These are phyloP conservation scores for Cystobasidiopsis lactophilus DNA, from an alignment of 768 basidiomycete genomes.

Conservation along the genomic window DNA sequence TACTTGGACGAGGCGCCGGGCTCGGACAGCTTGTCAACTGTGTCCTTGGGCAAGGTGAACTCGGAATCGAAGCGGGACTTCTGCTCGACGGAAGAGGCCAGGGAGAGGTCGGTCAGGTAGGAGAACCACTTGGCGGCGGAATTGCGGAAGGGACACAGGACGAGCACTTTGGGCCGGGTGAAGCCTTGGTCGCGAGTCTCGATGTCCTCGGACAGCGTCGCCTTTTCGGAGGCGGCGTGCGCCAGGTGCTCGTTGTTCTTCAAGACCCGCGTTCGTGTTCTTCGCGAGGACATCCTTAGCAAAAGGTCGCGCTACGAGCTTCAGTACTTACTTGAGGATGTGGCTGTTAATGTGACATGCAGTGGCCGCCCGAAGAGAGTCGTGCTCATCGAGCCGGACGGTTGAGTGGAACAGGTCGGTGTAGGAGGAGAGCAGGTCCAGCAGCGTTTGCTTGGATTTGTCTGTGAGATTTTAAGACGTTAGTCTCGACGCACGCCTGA, in stretches of 20 bases:
- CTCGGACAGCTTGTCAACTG: constrained; percentile 47
- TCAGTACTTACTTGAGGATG: constrained; percentile 46
- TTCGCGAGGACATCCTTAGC: no score
- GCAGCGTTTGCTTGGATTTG: background rate
- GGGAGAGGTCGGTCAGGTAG: constrained; percentile 40
- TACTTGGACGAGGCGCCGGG: constrained; percentile 39
- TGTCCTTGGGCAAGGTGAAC: constrained; percentile 57
- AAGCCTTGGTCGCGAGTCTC: constrained; percentile 84
- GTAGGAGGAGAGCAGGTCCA: constrained; percentile 28
- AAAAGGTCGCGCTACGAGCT: constrained; percentile 1
- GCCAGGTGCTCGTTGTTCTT: constrained; percentile 89
- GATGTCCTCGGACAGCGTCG: constrained; percentile 35
- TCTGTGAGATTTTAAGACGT: background rate
- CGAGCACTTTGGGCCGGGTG: constrained; percentile 77
- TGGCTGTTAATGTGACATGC: constrained; percentile 72
- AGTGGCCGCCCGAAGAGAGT: constrained; percentile 41
- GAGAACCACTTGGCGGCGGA: constrained; percentile 61
- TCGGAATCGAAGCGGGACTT: constrained; percentile 57
- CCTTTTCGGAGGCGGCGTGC: constrained; percentile 38
- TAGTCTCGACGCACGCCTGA: no score
- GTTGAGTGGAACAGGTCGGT: constrained; percentile 57
- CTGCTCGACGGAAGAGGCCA: constrained; percentile 61
- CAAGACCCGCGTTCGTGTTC: constrained; percentile 69
- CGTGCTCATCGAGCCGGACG: constrained; percentile 41
- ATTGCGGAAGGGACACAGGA: constrained; percentile 83